Base-by-base conservation (phyloP, 2,329 filamentous ascomycete genomes). In the Canariomyces notabilis region DNA sequence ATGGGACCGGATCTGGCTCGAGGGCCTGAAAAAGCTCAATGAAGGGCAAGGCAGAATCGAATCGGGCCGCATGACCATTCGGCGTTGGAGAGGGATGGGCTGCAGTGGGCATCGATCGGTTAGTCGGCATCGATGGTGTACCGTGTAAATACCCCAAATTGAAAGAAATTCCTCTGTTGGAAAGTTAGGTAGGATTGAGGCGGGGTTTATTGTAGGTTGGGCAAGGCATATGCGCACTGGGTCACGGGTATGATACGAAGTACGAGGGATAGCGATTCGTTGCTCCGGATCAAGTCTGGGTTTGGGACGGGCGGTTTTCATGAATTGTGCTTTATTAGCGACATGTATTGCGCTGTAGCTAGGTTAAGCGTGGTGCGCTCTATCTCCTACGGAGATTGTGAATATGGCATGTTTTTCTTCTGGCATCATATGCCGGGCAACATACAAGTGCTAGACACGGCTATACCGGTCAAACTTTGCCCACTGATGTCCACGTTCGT, bases 401-500 rank as follows among this genome's bases (percentile, higher is more conserved):
- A 9, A 9, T 9, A 29, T 29, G 8, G 26, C 26, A 29, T 29
- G 26, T 12, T 29, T 29, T 29, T 29, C 26, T 11, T 29, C 4
- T 29, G 26, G n/a, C n/a, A 29, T 29, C 9, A 29, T 29, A 8
- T 4, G 4, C n/a, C n/a, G n/a, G n/a, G n/a, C n/a, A n/a, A n/a
- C n/a, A 14, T 20, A 18, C 22, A 38, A n/a, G 15, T 2, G 5
- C 34, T 44, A 44, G 2, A 31, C 5, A 23, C 8, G 33, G 31
- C 5, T 12, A 9, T 18, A 20, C 37, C 52, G 69, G 32, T 65
- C 68, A 59, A 79, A 84, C 52, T 76, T 76, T 40, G 85, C 77
- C 53, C 83, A 85, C 54, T 73, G 74, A 59, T 95, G 89, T 0
- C 71, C 75, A 48, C 76, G 71, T 63, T 89, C 85, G 48, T 90